Percentiles rank a stretch among this genome's conserved stretches.
Evolutionary conservation across 2,329 filamentous ascomycete species (phyloP).

Genomic region (Ascochyta lentis): DNA sequence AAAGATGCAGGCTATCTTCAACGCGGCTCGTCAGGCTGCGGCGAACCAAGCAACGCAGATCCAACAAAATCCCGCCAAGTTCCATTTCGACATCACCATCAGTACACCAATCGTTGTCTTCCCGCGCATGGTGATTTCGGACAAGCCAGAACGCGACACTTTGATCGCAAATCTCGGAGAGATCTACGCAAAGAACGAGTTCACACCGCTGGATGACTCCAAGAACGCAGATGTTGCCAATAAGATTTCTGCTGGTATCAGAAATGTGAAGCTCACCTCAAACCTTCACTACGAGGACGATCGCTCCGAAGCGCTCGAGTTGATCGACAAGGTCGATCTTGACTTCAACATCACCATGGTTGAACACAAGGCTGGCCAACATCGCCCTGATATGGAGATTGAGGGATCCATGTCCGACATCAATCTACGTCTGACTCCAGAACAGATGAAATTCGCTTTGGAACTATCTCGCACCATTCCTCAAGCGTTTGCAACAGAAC

Average conservation of each 20-base stretch:
- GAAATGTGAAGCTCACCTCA: slow-evolving; percentile 89
- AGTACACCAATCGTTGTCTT: slow-evolving; percentile 97
- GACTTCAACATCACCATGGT: slow-evolving; percentile 91
- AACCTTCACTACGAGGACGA: slow-evolving; percentile 80
- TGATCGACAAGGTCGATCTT: slow-evolving; percentile 96
- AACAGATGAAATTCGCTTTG: slow-evolving; percentile 86
- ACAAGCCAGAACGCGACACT: slow-evolving; percentile 75
- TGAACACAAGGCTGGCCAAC: slow-evolving; percentile 77
- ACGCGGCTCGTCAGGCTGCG: slow-evolving; percentile 92
- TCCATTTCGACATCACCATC: slow-evolving; percentile 92
- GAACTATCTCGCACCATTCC: slow-evolving; percentile 89
- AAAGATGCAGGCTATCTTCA: slow-evolving; percentile 99
- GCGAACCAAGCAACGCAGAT: slow-evolving; percentile 92
- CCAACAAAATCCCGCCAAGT: slow-evolving; percentile 85
- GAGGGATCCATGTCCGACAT: slow-evolving; percentile 92
- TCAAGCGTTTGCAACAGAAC: slow-evolving; percentile 79
- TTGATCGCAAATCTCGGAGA: slow-evolving; percentile 94
- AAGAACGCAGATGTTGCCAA: slow-evolving; percentile 78
- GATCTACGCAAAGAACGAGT: slow-evolving; percentile 95
- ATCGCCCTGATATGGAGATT: slow-evolving; percentile 89
- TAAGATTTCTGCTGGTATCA: slow-evolving; percentile 87
- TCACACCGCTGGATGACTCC: slow-evolving; percentile 81
- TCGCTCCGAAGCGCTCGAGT: slow-evolving; percentile 82
- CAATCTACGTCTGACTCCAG: slow-evolving; percentile 87
- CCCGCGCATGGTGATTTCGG: slow-evolving; percentile 75